Base-by-base conservation (phyloP, 2,329 filamentous ascomycete species). In the Ophiognomonia clavigignenti-juglandacearum region DNA sequence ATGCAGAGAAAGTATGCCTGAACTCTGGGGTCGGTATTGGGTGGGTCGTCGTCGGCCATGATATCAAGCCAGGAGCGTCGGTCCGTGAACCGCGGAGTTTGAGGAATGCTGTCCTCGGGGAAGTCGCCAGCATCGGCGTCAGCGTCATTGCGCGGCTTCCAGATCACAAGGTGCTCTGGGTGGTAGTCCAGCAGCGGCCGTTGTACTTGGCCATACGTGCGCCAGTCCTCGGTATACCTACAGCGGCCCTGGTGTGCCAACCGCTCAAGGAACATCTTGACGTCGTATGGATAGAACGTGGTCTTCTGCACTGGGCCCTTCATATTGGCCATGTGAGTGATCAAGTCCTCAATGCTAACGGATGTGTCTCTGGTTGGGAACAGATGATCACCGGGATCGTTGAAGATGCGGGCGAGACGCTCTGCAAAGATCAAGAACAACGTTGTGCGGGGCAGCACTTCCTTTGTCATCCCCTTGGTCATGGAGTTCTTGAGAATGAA, bases 341-440 rank as follows among this genome's bases (percentile, higher is more conserved):
- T 55, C 23, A 67, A 51, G 9, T 46, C 38, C 29, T 62, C 57
- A 23, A 64, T 51, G 4, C 53, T 42, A 8, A 62, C 58, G 4
- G 44, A 31, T 6, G 47, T 53, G 2, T 57, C 43, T 4, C 39
- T 37, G 4, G 43, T 38, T 8, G 47, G 46, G 27, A 67, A 63
- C 10, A 66, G 50, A 4, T 47, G 26, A 2, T 55, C 53, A 31
- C 58, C 55, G 13, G 42, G 48, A 34, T 67, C 61, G 31, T 64
- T 57, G 38, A 69, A 53, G 14, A 66, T 41, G 39, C 54, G 55
- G 53, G 61, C 54, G 39, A 69, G 51, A 13, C 64, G 56, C 11
- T 50, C 53, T 3, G 59, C 58, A 50, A 69, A 69, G 18, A 60
- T 55, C 13, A 55, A 54, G 45, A 62, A 66, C 22, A 65, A 51